Conservation (phyloP, 768 basidiomycete species). For the Russula abietina region DNA sequence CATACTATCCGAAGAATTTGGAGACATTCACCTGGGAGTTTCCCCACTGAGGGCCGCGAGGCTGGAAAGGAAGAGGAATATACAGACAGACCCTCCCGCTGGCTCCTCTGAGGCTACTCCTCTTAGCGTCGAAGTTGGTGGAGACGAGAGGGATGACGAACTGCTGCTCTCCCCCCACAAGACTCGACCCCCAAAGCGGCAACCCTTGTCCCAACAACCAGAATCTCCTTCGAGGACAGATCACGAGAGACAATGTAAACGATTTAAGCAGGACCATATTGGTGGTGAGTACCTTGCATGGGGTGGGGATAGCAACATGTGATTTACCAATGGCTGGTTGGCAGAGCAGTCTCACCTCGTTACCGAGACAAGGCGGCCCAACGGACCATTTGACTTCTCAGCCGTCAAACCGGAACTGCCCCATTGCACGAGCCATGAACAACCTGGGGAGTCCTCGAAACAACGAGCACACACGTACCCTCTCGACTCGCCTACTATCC, state of each 20-base stretch:
- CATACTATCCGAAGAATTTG: conserved; percentile 10
- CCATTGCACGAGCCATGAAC: not conserved
- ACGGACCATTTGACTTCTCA: conserved; percentile 24
- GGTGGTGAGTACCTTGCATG: conserved; percentile 1
- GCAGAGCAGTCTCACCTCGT: conserved; percentile 2
- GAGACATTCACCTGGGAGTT: conserved; percentile 12
- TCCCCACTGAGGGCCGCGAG: conserved; percentile 22
- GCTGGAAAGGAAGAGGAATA: conserved; percentile 11
- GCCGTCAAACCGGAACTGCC: not conserved
- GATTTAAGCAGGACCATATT: conserved; percentile 9
- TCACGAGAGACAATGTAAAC: conserved; percentile 7
- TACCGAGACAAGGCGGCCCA: conserved; percentile 3
- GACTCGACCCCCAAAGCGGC: conserved; percentile 10
- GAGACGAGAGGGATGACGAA: conserved; percentile 9
- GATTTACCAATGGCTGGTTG: not conserved
- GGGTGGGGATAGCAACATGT: not conserved
- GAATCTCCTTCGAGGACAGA: not conserved
- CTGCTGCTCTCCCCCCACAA: conserved; percentile 10
- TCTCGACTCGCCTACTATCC: conserved; percentile 12
- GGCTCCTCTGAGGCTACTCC: not conserved
- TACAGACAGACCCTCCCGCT: not conserved
- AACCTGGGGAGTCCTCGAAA: conserved; percentile 2
- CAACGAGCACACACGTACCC: conserved; percentile 22
- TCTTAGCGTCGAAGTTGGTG: not conserved
- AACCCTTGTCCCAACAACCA: not conserved